phyloP scores from a whole-genome alignment of 345 rosid species.

The Sonneratia alba region DNA sequence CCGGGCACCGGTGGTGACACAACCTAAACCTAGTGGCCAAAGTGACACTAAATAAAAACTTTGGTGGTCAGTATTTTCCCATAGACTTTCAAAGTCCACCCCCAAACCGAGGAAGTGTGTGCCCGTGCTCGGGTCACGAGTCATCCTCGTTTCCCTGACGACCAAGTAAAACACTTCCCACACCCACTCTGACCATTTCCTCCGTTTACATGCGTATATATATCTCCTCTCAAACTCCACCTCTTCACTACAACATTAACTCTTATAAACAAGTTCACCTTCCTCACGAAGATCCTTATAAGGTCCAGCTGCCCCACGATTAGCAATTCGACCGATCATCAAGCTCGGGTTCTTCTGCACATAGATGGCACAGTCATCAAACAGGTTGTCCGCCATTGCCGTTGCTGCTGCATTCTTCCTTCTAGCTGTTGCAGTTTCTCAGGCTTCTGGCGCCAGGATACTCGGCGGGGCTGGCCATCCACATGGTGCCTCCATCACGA shows the following conservation, averaged over 20 bases:
- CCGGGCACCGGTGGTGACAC: too few species aligned
- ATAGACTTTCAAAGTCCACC: not conserved
- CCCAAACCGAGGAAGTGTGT: not conserved
- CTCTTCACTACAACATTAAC: not conserved
- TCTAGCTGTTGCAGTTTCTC: not conserved
- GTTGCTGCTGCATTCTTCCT: not conserved
- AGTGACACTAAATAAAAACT: too few species aligned
- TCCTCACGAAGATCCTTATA: not conserved
- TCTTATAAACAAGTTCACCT: not conserved
- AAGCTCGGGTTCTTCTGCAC: not conserved
- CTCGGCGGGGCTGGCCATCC: not conserved
- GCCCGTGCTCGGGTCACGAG: not conserved
- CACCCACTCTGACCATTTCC: too few species aligned
- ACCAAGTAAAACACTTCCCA: too few species aligned
- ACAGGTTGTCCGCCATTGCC: not conserved
- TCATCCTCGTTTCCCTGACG: not conserved
- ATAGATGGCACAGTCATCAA: not conserved
- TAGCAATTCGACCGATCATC: too few species aligned
- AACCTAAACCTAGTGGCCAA: too few species aligned
- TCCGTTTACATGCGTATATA: not conserved
- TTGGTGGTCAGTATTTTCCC: too few species aligned
- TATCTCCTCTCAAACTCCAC: not conserved
- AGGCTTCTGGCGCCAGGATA: not conserved
- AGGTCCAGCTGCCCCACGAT: not conserved
- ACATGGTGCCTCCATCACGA: not conserved